Evolutionary conservation across 805 yeast genomes (phyloP).

Genomic region (Kluyveromyces aestuarii): DNA sequence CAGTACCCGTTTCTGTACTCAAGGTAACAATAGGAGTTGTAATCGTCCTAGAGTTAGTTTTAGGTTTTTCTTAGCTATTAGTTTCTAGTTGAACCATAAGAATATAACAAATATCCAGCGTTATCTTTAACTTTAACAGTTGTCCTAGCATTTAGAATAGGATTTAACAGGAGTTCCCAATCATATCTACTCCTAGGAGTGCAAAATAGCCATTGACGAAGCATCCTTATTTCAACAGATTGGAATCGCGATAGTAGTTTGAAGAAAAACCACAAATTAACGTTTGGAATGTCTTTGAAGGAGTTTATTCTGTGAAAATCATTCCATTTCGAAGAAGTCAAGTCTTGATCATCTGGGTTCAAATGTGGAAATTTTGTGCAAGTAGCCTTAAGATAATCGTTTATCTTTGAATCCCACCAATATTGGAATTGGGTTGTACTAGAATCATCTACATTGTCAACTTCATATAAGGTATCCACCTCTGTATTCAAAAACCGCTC

Average conservation of each 20-base stretch:
- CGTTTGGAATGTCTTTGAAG: slow-evolving; percentile 29
- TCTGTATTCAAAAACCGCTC: slow-evolving; percentile 10
- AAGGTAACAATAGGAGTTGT: neutral
- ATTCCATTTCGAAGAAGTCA: slow-evolving; percentile 15
- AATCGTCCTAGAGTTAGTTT: neutral
- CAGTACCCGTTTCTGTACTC: neutral
- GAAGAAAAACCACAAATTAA: slow-evolving; percentile 29
- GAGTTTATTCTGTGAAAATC: slow-evolving; percentile 18
- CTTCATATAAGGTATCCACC: neutral
- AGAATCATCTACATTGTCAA: neutral
- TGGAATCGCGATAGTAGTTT: slow-evolving; percentile 24
- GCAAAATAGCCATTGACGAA: slow-evolving; percentile 30
- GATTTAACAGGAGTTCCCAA: slow-evolving; percentile 30
- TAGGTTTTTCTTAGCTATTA: neutral
- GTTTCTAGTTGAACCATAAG: slow-evolving; percentile 17
- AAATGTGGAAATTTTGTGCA: neutral
- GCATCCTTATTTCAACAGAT: slow-evolving; percentile 30
- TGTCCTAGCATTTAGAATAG: slow-evolving; percentile 28
- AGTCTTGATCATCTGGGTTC: slow-evolving; percentile 3
- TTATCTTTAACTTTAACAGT: slow-evolving; percentile 30
- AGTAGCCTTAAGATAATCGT: slow-evolving; percentile 11
- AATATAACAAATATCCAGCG: slow-evolving; percentile 36
- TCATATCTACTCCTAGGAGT: slow-evolving; percentile 31
- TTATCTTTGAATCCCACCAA: slow-evolving; percentile 21
- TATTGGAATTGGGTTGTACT: slow-evolving; percentile 10